phyloP scores from a whole-genome alignment of 495 filamentous ascomycete species.

The Hypoxylon rickii region DNA sequence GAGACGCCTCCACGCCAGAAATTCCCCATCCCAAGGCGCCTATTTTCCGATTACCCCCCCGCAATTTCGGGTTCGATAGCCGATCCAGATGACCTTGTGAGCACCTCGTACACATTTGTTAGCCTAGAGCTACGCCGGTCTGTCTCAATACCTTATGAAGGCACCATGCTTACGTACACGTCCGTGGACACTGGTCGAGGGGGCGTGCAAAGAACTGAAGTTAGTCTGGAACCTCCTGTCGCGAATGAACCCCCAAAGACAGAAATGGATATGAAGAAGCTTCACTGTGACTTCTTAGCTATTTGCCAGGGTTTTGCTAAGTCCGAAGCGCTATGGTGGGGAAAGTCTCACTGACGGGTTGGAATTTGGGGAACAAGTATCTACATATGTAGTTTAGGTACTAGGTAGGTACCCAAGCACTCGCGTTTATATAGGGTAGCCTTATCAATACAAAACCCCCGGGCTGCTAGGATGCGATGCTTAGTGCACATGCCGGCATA shows the following conservation, averaged over 20 bases:
- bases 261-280: background rate
- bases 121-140: constrained; percentile 49
- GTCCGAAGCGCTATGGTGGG: constrained; percentile 26
- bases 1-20: constrained; percentile 42
- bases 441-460: too few species aligned
- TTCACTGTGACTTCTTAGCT: constrained; percentile 25
- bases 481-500: too few species aligned
- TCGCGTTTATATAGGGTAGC: background rate
- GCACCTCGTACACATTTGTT: constrained; percentile 51
- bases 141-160: constrained; percentile 41
- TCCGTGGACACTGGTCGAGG: constrained; percentile 50
- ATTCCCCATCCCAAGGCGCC: constrained; percentile 42
- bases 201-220: constrained; percentile 46
- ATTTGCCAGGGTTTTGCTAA: constrained; percentile 19
- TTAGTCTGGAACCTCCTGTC: constrained; percentile 46
- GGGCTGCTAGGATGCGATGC: too few species aligned
- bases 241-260: background rate
- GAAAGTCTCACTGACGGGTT: background rate
- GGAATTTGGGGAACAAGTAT: too few species aligned
- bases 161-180: constrained; percentile 49
- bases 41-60: constrained; percentile 20
- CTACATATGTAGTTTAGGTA: background rate
- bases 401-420: background rate
- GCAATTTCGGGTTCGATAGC: too few species aligned
- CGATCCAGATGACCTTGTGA: constrained; percentile 23